phyloP scores from a whole-genome alignment of 2,329 filamentous ascomycete genomes.

The Helotiales sp. region DNA sequence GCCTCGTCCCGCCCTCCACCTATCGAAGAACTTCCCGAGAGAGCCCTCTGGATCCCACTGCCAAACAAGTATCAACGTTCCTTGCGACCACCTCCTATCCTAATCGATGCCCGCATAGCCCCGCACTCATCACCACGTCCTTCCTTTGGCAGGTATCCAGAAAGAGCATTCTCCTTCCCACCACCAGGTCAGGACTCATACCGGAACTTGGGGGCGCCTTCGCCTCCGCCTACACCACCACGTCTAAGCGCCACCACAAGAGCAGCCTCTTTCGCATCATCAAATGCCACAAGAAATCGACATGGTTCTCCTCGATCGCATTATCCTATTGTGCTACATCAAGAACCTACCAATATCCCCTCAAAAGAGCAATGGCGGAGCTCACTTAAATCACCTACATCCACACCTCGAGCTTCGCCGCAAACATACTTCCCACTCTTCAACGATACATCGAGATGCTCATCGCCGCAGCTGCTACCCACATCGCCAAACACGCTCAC shows the following conservation, averaged over 20 bases:
- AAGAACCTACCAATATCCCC: background rate
- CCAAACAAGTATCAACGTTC: background rate
- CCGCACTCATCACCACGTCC: background rate
- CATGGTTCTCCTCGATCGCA: background rate
- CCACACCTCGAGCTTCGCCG: background rate
- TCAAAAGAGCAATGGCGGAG: background rate
- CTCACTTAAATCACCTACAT: background rate
- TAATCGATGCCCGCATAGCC: too few relatives aligned
- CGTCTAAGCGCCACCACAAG: background rate
- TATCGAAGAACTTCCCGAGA: background rate
- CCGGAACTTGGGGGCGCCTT: background rate
- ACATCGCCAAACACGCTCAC: background rate
- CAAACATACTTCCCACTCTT: background rate
- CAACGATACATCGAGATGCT: background rate
- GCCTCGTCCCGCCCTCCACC: background rate
- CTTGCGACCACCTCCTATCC: background rate
- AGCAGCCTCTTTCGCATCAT: background rate
- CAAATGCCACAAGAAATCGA: background rate
- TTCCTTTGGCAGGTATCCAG: background rate
- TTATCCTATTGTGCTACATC: background rate
- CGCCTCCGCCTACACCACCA: background rate
- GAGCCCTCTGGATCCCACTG: background rate
- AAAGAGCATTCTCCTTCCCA: background rate
- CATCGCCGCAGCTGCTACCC: background rate
- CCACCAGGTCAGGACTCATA: background rate